phyloP scores from a whole-genome alignment of 1,284 basidiomycete species.

The Ceratobasidium sp. region DNA sequence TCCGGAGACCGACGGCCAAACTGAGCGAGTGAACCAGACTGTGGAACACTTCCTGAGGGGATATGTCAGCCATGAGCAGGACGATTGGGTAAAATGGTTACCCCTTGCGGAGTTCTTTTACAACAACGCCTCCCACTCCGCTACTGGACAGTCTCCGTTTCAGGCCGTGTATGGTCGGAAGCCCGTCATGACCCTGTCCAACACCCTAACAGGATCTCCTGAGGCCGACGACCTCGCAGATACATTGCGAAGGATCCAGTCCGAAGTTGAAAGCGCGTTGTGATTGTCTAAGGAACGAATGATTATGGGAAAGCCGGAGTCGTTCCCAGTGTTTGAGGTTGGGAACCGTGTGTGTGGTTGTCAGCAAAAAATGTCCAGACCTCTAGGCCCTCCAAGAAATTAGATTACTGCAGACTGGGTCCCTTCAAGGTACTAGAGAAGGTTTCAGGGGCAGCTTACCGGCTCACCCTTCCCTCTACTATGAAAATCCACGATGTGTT shows the following conservation, averaged over 20 bases:
- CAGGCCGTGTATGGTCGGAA: background rate
- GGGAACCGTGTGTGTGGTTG: too few species aligned
- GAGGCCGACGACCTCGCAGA: background rate
- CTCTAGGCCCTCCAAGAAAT: too few species aligned
- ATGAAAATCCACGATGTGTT: too few species aligned
- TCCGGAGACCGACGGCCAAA: constrained; percentile 54
- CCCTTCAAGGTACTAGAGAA: too few species aligned
- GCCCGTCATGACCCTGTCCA: too few species aligned
- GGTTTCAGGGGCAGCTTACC: too few species aligned
- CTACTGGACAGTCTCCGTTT: constrained; percentile 49
- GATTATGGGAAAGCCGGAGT: too few species aligned
- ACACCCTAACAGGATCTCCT: background rate
- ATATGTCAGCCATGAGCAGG: constrained; percentile 44
- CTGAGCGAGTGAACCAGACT: constrained; percentile 52
- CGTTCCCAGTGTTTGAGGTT: too few species aligned
- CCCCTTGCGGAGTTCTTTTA: constrained; percentile 46
- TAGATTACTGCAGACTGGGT: too few species aligned
- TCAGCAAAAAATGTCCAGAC: too few species aligned
- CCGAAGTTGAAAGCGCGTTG: background rate
- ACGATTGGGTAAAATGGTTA: constrained; percentile 46
- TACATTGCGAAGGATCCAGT: background rate
- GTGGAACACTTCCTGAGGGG: constrained; percentile 48
- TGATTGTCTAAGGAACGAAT: background rate
- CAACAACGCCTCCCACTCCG: constrained; percentile 39
- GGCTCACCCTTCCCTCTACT: too few species aligned